A percentile compares a stretch with the other conserved stretches of the same genome.
Conservation (phyloP, 2,329 filamentous ascomycete genomes). For the Botrytis pseudocinerea region DNA sequence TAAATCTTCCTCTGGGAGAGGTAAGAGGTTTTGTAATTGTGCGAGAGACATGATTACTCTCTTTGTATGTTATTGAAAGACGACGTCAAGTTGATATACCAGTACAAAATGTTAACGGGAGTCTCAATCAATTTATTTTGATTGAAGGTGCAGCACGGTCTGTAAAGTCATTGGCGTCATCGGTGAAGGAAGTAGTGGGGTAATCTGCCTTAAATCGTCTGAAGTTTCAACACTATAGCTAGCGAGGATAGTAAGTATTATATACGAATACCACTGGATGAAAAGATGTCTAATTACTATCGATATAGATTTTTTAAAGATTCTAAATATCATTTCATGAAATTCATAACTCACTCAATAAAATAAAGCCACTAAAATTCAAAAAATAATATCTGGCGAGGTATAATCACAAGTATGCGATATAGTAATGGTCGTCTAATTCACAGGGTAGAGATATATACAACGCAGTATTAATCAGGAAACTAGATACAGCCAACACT, state of each 20-base stretch:
- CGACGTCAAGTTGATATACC: neutral
- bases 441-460: neutral
- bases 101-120: neutral
- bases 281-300: neutral
- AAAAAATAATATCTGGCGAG: neutral
- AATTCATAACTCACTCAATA: neutral
- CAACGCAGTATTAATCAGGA: neutral
- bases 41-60: slow-evolving; percentile 49
- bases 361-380: neutral
- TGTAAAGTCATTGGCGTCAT: slow-evolving; percentile 8
- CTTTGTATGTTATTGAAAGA: neutral
- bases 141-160: neutral
- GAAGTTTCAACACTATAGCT: neutral
- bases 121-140: neutral
- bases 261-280: neutral
- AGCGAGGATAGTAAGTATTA: neutral
- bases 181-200: neutral
- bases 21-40: slow-evolving; percentile 77
- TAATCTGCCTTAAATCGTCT: neutral
- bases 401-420: neutral
- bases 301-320: neutral
- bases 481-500: neutral
- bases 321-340: neutral
- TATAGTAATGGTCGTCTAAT: neutral
- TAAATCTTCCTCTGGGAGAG: slow-evolving; percentile 81